These are phyloP conservation scores for Debaryomyces maramus DNA, from an alignment of 805 yeast species.

Conservation along the genomic window DNA sequence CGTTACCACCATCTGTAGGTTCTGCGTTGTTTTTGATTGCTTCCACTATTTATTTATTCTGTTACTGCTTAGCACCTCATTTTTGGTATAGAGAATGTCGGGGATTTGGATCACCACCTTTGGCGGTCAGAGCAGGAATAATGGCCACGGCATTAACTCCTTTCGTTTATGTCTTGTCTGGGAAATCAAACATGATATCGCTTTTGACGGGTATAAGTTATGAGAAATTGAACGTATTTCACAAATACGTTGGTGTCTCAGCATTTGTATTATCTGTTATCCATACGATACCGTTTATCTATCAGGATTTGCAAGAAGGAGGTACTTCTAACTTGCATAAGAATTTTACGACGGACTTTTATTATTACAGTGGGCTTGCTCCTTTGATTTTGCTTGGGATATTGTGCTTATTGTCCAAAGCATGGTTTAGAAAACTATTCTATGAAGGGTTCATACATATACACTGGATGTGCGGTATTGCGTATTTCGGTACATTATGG, in stretches of 20 bases:
- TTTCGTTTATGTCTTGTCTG: conserved; percentile 49
- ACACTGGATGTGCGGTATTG: conserved; percentile 56
- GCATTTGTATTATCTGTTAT: conserved; percentile 45
- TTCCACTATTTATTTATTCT: conserved; percentile 30
- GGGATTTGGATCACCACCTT: conserved; percentile 61
- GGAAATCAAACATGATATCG: conserved; percentile 52
- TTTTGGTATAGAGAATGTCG: conserved; percentile 51
- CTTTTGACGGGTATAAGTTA: conserved; percentile 53
- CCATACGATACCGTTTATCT: conserved; percentile 52
- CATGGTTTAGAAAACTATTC: conserved; percentile 35
- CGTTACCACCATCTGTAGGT: conserved; percentile 39
- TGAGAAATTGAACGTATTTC: conserved; percentile 53
- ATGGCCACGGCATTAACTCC: conserved; percentile 53
- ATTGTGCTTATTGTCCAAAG: conserved; percentile 44
- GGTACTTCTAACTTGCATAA: conserved; percentile 31
- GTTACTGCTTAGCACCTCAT: conserved; percentile 47
- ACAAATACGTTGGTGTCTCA: conserved; percentile 47
- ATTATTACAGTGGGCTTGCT: conserved; percentile 44
- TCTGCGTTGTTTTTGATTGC: conserved; percentile 37
- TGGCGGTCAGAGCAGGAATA: conserved; percentile 54
- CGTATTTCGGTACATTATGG: conserved; percentile 46
- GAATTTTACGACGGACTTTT: conserved; percentile 17
- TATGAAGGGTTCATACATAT: conserved; percentile 52
- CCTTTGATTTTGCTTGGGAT: conserved; percentile 47
- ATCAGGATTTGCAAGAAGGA: conserved; percentile 49